phyloP scores from a whole-genome alignment of 768 basidiomycete species.

The Termitomyces sp. region DNA sequence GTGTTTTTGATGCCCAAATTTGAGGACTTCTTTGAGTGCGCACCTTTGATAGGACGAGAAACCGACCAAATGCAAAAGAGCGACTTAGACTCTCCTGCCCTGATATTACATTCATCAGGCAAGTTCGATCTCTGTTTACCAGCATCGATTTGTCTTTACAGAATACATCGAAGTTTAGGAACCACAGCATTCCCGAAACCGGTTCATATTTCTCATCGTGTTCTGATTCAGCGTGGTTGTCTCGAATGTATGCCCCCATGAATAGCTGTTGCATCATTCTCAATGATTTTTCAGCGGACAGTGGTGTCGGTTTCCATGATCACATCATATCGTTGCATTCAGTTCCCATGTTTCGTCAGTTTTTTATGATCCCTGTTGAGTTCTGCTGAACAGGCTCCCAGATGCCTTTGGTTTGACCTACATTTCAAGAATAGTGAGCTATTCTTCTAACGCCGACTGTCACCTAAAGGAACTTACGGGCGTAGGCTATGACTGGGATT shows the following conservation, averaged over 20 bases:
- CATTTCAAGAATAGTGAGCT: conserved; percentile 2
- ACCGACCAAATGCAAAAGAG: background rate
- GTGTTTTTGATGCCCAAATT: background rate
- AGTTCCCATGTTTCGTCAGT: conserved; percentile 1
- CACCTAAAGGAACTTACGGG: background rate
- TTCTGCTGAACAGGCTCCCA: background rate
- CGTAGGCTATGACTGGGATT: background rate
- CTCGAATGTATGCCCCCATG: background rate
- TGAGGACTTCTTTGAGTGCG: background rate
- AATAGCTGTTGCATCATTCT: background rate
- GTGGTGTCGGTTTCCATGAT: background rate
- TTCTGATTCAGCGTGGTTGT: background rate
- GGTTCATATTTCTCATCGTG: conserved; percentile 1
- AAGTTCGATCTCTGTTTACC: background rate
- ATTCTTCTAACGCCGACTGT: background rate
- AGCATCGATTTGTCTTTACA: background rate
- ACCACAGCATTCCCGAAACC: background rate
- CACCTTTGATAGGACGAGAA: background rate
- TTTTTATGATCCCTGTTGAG: background rate
- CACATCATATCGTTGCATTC: conserved; percentile 1
- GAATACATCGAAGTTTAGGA: background rate
- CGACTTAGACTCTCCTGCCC: background rate
- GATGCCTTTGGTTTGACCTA: conserved; percentile 5
- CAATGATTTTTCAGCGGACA: background rate
- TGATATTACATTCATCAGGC: conserved; percentile 1